Base-by-base conservation (phyloP, 768 basidiomycete genomes). In the Rhizopogon roseolus region DNA sequence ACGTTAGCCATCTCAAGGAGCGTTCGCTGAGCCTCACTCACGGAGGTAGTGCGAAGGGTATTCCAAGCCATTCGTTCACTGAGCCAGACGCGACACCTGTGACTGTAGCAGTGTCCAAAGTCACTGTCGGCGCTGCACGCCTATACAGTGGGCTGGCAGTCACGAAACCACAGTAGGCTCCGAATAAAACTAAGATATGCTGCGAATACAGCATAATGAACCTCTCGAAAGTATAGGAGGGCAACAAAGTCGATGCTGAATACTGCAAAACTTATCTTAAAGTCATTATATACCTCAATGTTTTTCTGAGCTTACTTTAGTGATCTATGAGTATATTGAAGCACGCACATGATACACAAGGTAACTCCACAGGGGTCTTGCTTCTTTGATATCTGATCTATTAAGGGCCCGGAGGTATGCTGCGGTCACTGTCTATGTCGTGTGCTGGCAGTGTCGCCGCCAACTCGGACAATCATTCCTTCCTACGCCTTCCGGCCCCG, bases 21-120 rank as follows among this genome's bases (percentile, higher is more conserved):
- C 3, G 19, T 5, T 8, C 42, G 10, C 29, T 40, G 52, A 25
- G 9, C 9, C n/a, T n/a, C n/a, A 59, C 71, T 25, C 60, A 77
- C 73, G 71, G 73, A 37, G 73, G 66, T 28, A 66, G 54, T 11
- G 75, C 73, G 40, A 70, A 78, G 0, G 72, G 76, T 16, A 78
- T 73, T 6, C 76, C 77, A 0, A 76, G 58, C 54, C 72, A 78
- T 10, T 61, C 50, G 5, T 62, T 57, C 0, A 70, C 60, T 17
- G 46, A 50, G 6, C 66, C 70, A 2, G 56, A 56, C 11, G 55
- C 36, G 1, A 53, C 1, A 2, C 73, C 73, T 28, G 58, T 59
- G 44, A 73, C 68, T 6, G 62, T 57, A 0, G 63, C 71, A 11
- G 56, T 57, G 34, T 67, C 63, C 5, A 74, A 66, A n/a, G 27